phyloP scores from a whole-genome alignment of 768 basidiomycete genomes.

The Lactifluus echinatus region DNA sequence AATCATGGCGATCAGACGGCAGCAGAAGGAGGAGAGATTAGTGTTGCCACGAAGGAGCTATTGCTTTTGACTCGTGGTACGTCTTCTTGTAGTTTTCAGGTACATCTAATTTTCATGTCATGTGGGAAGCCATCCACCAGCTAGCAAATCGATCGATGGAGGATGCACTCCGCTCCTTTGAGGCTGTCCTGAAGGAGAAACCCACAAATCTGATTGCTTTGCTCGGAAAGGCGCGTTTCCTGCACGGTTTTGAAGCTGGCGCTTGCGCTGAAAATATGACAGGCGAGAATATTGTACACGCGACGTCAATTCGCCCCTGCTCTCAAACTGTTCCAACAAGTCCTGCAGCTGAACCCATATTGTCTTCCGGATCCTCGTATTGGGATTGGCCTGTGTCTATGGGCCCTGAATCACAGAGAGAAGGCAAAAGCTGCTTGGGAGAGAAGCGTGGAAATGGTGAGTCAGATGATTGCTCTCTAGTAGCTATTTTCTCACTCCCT shows the following conservation, averaged over 20 bases:
- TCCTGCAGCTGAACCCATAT: constrained; percentile 65
- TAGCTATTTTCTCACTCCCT: background rate
- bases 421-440: constrained; percentile 89
- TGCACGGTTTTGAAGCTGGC: background rate
- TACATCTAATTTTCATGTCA: background rate
- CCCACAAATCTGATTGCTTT: constrained; percentile 85
- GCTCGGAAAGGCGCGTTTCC: constrained; percentile 61
- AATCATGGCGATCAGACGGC: constrained; percentile 49
- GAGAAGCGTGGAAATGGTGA: constrained; percentile 73
- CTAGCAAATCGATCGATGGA: constrained; percentile 75
- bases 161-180: constrained; percentile 74
- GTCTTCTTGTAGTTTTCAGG: constrained; percentile 16
- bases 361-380: constrained; percentile 90
- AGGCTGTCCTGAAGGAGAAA: constrained; percentile 64
- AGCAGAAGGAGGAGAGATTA: constrained; percentile 51
- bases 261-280: background rate
- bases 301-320: constrained; percentile 70
- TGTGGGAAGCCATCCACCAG: constrained; percentile 61
- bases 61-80: constrained; percentile 61
- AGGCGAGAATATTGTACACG: constrained; percentile 84
- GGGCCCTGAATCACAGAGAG: constrained; percentile 76
- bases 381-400: constrained; percentile 90
- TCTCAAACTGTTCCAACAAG: constrained; percentile 78
- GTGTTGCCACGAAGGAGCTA: constrained; percentile 39
- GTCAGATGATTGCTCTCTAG: constrained; percentile 24